Evolutionary conservation across 2,329 filamentous ascomycete species (phyloP).

Genomic region (Nothomitra cinnamomea): DNA sequence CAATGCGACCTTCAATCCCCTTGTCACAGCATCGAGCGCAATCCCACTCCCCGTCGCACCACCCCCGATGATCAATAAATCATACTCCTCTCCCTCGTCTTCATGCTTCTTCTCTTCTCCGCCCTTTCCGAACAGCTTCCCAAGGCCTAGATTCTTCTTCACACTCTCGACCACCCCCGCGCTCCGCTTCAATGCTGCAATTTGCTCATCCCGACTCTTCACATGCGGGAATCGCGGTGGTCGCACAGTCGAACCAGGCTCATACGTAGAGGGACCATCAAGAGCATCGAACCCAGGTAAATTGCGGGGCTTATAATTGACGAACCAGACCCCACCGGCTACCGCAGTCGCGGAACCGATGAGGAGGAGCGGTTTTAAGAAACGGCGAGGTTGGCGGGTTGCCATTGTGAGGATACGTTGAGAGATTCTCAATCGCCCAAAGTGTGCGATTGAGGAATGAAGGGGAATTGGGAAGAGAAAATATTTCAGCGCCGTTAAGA

Average conservation of each 20-base stretch:
- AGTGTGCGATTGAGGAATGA: background rate
- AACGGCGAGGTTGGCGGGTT: conserved; percentile 20
- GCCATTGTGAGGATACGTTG: background rate
- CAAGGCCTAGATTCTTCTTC: conserved; percentile 20
- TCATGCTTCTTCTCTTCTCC: conserved; percentile 15
- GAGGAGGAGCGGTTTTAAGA: conserved; percentile 42
- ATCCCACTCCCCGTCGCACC: conserved; percentile 69
- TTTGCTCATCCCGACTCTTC: conserved; percentile 46
- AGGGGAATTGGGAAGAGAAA: too few relatives aligned
- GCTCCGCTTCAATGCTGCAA: conserved; percentile 39
- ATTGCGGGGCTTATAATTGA: conserved; percentile 51
- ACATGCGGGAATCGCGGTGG: conserved; percentile 48
- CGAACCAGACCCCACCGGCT: conserved; percentile 40
- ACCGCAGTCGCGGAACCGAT: conserved; percentile 35
- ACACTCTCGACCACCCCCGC: conserved; percentile 28
- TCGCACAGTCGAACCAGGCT: conserved; percentile 48
- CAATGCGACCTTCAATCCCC: conserved; percentile 62
- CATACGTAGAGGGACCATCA: conserved; percentile 51
- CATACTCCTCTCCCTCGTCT: conserved; percentile 40
- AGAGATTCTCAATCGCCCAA: background rate
- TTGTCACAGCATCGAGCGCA: conserved; percentile 62
- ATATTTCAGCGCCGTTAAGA: too few relatives aligned
- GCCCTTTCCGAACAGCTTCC: conserved; percentile 13
- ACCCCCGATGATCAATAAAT: conserved; percentile 62
- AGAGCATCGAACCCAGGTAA: conserved; percentile 53